phyloP scores from a whole-genome alignment of 1,284 basidiomycete genomes.

The Apiotrichum gamsii region DNA sequence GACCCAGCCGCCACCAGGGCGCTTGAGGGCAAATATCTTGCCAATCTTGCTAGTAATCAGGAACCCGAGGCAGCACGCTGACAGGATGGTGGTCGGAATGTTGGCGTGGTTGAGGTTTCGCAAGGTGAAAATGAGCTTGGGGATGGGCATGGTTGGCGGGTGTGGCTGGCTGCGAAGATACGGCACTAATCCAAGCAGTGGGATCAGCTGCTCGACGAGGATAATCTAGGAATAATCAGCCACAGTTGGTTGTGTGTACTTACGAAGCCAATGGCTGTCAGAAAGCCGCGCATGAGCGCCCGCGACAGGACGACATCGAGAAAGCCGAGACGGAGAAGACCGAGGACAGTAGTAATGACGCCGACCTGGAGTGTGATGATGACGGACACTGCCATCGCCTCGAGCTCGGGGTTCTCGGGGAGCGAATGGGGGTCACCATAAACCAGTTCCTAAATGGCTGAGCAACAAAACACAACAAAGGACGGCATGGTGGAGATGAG shows the following conservation, averaged over 20 bases:
- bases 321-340: slow-evolving; percentile 83
- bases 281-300: slow-evolving; percentile 75
- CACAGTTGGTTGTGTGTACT: slow-evolving; percentile 12
- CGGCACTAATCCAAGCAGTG: slow-evolving; percentile 57
- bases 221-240: slow-evolving; percentile 46
- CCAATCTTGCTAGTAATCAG: slow-evolving; percentile 55
- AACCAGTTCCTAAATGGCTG: too few species aligned
- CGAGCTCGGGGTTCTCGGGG: slow-evolving; percentile 50
- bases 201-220: slow-evolving; percentile 58
- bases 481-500: too few species aligned
- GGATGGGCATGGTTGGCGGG: slow-evolving; percentile 51
- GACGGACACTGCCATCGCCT: slow-evolving; percentile 56
- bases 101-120: slow-evolving; percentile 61
- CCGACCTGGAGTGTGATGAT: slow-evolving; percentile 81
- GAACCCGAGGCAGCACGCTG: slow-evolving; percentile 58
- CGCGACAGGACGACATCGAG: slow-evolving; percentile 90
- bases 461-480: too few species aligned
- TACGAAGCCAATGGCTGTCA: slow-evolving; percentile 46
- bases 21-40: slow-evolving; percentile 51
- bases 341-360: slow-evolving; percentile 77
- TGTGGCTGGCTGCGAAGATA: slow-evolving; percentile 50
- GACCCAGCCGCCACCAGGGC: slow-evolving; percentile 55
- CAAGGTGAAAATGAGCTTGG: slow-evolving; percentile 71
- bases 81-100: slow-evolving; percentile 62
- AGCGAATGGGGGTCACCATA: slow-evolving; percentile 58